Percentiles rank a stretch among this genome's conserved stretches.
phyloP scores from a whole-genome alignment of 1,139 yeast species.

The Trichomonascaceae sp. region DNA sequence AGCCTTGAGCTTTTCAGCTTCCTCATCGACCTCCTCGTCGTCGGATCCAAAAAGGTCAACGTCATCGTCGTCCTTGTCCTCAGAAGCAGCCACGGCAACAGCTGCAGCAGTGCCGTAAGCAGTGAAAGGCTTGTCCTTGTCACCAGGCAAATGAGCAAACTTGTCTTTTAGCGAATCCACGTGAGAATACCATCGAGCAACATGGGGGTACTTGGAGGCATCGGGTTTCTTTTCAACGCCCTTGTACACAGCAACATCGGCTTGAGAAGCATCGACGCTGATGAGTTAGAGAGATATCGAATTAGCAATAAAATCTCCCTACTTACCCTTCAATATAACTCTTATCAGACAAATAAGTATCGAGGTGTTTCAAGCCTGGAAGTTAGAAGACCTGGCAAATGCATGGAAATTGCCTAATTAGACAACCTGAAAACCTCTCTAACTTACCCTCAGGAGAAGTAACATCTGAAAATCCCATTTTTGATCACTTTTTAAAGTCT shows the following conservation, averaged over 20 bases:
- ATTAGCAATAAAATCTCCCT: background rate
- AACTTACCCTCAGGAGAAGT: slow-evolving; percentile 37
- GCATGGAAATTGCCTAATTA: background rate
- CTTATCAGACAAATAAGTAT: slow-evolving; percentile 84
- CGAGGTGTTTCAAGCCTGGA: slow-evolving; percentile 69
- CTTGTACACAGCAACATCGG: slow-evolving; percentile 87
- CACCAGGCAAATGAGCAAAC: slow-evolving; percentile 46
- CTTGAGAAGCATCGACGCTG: slow-evolving; percentile 59
- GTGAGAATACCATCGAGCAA: slow-evolving; percentile 98
- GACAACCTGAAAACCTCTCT: background rate
- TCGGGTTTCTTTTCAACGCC: slow-evolving; percentile 67
- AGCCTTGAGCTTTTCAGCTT: slow-evolving; percentile 93
- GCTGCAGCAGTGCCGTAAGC: slow-evolving; percentile 64
- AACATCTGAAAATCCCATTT: slow-evolving; percentile 39
- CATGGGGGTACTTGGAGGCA: slow-evolving; percentile 75
- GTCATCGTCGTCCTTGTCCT: slow-evolving; percentile 72
- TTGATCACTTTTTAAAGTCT: slow-evolving; percentile 6
- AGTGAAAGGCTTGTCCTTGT: slow-evolving; percentile 31
- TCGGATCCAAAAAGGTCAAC: slow-evolving; percentile 93
- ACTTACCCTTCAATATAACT: slow-evolving; percentile 93
- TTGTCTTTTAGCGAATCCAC: slow-evolving; percentile 86
- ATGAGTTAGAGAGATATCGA: slow-evolving; percentile 6
- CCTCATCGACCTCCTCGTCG: slow-evolving; percentile 93
- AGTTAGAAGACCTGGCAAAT: slow-evolving; percentile 1
- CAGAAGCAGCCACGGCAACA: slow-evolving; percentile 56